Conservation (phyloP, 352 stramenopile genomes). For the Globisporangium middletonii region DNA sequence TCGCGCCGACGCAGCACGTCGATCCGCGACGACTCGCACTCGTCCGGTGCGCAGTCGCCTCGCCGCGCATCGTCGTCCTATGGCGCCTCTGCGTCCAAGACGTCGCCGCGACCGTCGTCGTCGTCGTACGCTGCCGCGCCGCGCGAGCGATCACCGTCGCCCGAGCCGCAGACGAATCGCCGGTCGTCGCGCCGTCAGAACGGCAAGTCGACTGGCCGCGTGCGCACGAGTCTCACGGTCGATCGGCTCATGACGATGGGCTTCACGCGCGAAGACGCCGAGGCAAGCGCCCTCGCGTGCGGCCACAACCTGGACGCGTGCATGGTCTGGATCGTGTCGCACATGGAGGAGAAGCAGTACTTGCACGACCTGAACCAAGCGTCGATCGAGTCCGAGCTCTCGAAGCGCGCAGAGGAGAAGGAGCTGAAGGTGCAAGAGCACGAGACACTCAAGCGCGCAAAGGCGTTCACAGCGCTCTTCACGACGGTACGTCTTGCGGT, state of each 20-base stretch:
- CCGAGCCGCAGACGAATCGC: conserved; percentile 5
- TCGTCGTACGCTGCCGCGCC: background rate
- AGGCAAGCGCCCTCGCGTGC: conserved; percentile 47
- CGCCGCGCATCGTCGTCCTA: background rate
- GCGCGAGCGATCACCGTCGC: background rate
- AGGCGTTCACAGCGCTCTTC: conserved; percentile 61
- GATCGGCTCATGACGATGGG: conserved; percentile 53
- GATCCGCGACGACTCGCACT: conserved; percentile 3
- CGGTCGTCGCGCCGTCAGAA: conserved; percentile 10
- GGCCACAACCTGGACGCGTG: conserved; percentile 62
- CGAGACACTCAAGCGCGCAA: conserved; percentile 41
- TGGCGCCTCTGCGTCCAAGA: background rate
- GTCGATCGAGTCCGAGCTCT: conserved; percentile 72
- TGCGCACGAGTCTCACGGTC: conserved; percentile 49
- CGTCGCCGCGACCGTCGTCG: background rate
- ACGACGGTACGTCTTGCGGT: conserved; percentile 37
- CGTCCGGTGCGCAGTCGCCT: too few relatives aligned
- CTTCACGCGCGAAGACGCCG: conserved; percentile 54
- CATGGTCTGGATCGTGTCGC: conserved; percentile 80
- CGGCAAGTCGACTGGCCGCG: conserved; percentile 12
- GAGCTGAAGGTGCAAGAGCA: conserved; percentile 46
- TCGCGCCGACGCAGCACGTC: conserved; percentile 4
- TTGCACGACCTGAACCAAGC: conserved; percentile 60
- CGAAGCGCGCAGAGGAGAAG: conserved; percentile 56
- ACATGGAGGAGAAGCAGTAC: conserved; percentile 68